Evolutionary conservation across 768 basidiomycete genomes (phyloP).

Genomic region (Leccinum pellstonianum): DNA sequence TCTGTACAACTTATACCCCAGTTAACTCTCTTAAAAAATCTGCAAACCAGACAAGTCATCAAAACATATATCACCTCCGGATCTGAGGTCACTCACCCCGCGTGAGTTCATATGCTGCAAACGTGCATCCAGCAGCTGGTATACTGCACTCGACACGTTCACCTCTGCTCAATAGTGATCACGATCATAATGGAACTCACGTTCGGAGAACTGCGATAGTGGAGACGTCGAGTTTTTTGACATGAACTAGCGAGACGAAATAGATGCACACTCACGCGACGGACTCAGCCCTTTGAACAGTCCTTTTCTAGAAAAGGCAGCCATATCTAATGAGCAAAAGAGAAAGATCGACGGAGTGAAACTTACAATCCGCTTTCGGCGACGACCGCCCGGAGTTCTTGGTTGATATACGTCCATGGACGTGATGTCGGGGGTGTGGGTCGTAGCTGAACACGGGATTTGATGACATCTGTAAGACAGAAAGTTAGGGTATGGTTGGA

Average conservation of each 20-base stretch:
- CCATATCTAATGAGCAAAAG: background rate
- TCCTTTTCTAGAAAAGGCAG: slow-evolving; percentile 39
- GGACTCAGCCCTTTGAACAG: slow-evolving; percentile 76
- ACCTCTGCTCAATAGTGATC: background rate
- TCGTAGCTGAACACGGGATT: slow-evolving; percentile 85
- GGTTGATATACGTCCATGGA: slow-evolving; percentile 72
- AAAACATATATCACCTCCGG: background rate
- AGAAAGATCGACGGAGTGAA: background rate
- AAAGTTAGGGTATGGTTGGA: background rate
- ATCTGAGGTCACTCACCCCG: slow-evolving; percentile 46
- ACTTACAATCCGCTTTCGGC: slow-evolving; percentile 73
- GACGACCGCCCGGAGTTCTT: slow-evolving; percentile 66
- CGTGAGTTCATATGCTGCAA: slow-evolving; percentile 84
- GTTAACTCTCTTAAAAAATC: slow-evolving; percentile 29
- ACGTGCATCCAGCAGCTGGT: slow-evolving; percentile 88
- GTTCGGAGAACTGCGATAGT: slow-evolving; percentile 56
- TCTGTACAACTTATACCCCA: slow-evolving; percentile 12
- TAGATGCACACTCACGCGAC: slow-evolving; percentile 50
- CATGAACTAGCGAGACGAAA: background rate
- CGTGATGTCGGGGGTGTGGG: slow-evolving; percentile 69
- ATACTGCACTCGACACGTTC: slow-evolving; percentile 48
- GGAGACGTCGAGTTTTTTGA: background rate
- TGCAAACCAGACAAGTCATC: background rate
- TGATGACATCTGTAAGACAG: slow-evolving; percentile 70
- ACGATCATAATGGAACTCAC: slow-evolving; percentile 27